phyloP scores from a whole-genome alignment of 2,329 filamentous ascomycete species.

The Colletotrichum viniferum region DNA sequence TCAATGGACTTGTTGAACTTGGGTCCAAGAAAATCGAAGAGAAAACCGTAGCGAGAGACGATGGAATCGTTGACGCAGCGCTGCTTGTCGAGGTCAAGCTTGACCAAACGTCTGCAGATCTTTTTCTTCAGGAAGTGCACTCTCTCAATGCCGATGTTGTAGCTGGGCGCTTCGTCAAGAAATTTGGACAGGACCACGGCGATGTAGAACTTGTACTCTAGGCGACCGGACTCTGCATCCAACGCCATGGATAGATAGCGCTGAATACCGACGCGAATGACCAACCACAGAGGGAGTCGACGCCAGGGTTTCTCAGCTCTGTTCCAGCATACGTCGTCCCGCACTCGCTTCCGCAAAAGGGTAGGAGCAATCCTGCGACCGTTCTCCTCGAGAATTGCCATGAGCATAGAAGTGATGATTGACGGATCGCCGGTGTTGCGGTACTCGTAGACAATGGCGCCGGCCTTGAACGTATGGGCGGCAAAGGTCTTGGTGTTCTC shows the following conservation, averaged over 20 bases:
- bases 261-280: conserved; percentile 62
- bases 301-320: conserved; percentile 62
- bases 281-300: conserved; percentile 65
- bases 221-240: conserved; percentile 44
- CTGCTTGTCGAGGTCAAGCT: conserved; percentile 51
- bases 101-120: conserved; percentile 60
- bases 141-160: conserved; percentile 36
- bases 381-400: conserved; percentile 61
- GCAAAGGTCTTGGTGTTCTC: conserved; percentile 59
- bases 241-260: conserved; percentile 50
- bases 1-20: conserved; percentile 33
- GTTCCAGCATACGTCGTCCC: conserved; percentile 64
- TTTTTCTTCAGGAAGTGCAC: conserved; percentile 52
- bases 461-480: conserved; percentile 56
- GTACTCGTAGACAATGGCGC: conserved; percentile 50
- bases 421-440: conserved; percentile 63
- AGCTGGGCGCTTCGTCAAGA: conserved; percentile 40
- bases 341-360: conserved; percentile 59
- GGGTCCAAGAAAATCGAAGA: conserved; percentile 32
- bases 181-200: conserved; percentile 50
- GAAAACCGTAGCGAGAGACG: conserved; percentile 24
- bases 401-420: conserved; percentile 63
- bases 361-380: conserved; percentile 43
- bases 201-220: conserved; percentile 65
- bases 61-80: conserved; percentile 6